These are phyloP conservation scores for Nakazawaea peltata DNA, from an alignment of 805 yeast genomes.

Conservation along the genomic window DNA sequence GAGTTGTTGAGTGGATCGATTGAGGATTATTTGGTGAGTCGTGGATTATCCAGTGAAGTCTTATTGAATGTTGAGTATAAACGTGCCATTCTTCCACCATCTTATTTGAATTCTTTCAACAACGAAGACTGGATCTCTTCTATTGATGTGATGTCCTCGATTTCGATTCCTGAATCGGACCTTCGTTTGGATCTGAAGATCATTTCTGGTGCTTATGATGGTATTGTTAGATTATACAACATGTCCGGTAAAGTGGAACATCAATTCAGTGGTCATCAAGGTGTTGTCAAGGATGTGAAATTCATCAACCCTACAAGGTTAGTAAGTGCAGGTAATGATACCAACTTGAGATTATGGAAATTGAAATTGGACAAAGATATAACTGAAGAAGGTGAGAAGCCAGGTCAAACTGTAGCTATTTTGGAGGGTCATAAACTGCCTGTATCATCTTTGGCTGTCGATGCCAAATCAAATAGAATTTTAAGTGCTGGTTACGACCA, in stretches of 20 bases:
- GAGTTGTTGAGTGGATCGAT: conserved; percentile 69
- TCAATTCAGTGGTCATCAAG: conserved; percentile 83
- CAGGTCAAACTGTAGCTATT: conserved; percentile 74
- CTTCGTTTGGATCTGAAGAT: conserved; percentile 42
- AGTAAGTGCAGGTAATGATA: conserved; percentile 83
- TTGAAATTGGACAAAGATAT: conserved; percentile 35
- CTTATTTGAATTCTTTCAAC: conserved; percentile 75
- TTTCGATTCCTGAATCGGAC: conserved; percentile 24
- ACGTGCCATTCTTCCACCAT: conserved; percentile 90
- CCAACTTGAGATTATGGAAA: conserved; percentile 85
- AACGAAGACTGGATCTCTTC: conserved; percentile 96
- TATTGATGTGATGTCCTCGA: conserved; percentile 37
- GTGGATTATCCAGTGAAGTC: conserved; percentile 79
- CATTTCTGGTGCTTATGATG: conserved; percentile 89
- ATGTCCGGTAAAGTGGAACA: conserved; percentile 71
- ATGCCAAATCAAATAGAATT: conserved; percentile 46
- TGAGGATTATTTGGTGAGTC: conserved; percentile 65
- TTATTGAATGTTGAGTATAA: conserved; percentile 81
- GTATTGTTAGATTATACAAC: conserved; percentile 86
- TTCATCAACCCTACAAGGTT: conserved; percentile 73
- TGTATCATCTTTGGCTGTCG: conserved; percentile 68
- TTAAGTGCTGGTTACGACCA: conserved; percentile 82
- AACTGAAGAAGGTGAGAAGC: conserved; percentile 24
- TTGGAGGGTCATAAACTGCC: conserved; percentile 88
- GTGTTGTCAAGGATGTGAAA: conserved; percentile 73